A percentile compares a stretch with the other conserved stretches of the same genome.
These are phyloP conservation scores for Coniella lustricola DNA, from an alignment of 2,329 filamentous ascomycete species.

Conservation along the genomic window DNA sequence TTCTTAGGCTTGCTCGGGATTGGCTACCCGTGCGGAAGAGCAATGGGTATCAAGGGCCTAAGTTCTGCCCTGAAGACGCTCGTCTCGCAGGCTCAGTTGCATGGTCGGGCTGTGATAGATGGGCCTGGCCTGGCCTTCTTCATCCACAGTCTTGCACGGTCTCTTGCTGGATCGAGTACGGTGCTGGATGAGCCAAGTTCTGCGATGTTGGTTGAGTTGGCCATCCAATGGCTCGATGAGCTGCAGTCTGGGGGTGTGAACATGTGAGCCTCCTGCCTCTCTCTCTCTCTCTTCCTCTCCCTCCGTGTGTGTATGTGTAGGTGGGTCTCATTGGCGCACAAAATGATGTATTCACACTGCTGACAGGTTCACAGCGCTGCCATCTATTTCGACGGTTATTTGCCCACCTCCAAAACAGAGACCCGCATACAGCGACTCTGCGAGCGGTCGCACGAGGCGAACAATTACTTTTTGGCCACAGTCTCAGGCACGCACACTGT, in stretches of 20 bases:
- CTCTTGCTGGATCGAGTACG: conserved; percentile 2
- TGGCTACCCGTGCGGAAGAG: neutral
- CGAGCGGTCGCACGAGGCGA: conserved; percentile 49
- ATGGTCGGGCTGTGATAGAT: conserved; percentile 20
- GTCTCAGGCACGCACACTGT: conserved; percentile 8
- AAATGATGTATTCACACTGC: neutral
- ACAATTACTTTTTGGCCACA: conserved; percentile 36
- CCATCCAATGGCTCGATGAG: conserved; percentile 19
- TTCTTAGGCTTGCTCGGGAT: too few relatives aligned
- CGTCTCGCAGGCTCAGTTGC: conserved; percentile 16
- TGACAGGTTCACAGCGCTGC: conserved; percentile 40
- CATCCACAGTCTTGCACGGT: conserved; percentile 16
- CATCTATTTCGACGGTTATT: conserved; percentile 80
- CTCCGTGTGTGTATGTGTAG: too few relatives aligned
- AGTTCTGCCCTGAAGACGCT: conserved; percentile 19
- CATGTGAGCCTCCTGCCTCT: conserved; percentile 12
- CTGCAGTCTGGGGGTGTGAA: conserved; percentile 12
- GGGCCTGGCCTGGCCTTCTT: conserved; percentile 24
- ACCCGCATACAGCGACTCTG: conserved; percentile 56
- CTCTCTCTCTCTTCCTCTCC: neutral
- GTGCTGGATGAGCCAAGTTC: conserved; percentile 19
- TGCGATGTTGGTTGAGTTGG: conserved; percentile 16
- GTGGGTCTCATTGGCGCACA: too few relatives aligned
- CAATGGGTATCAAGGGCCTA: conserved; percentile 23
- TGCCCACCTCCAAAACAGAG: conserved; percentile 60